These are phyloP conservation scores for Achlya hypogyna DNA, from an alignment of 352 stramenopile genomes.

Conservation along the genomic window DNA sequence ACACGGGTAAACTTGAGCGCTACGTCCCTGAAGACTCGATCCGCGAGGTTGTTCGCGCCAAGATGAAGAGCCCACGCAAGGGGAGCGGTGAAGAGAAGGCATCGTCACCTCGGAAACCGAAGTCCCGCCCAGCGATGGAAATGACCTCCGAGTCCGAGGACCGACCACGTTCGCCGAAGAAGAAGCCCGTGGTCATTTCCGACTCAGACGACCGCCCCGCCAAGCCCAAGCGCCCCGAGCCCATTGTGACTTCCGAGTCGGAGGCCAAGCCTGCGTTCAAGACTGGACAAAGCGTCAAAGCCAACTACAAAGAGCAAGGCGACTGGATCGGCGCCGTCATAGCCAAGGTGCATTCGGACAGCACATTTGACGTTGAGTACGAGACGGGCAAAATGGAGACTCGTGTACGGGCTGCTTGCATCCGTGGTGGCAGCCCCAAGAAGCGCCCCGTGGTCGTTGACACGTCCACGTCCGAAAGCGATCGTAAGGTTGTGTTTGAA, in stretches of 20 bases:
- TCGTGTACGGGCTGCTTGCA: not conserved
- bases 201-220: not conserved
- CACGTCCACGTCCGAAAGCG: slow-evolving; percentile 17
- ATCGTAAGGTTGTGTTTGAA: slow-evolving; percentile 29
- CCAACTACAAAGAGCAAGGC: slow-evolving; percentile 14
- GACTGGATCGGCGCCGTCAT: slow-evolving; percentile 15
- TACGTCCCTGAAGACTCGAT: slow-evolving; percentile 42
- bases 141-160: not conserved
- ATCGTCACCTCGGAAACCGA: slow-evolving; percentile 2
- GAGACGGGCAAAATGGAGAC: slow-evolving; percentile 16
- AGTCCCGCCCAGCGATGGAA: not conserved
- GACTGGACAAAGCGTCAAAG: slow-evolving; percentile 10
- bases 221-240: not conserved
- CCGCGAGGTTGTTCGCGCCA: slow-evolving; percentile 31
- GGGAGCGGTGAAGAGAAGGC: not conserved
- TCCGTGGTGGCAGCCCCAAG: not conserved
- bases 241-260: slow-evolving; percentile 11
- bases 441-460: not conserved
- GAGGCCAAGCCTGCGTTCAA: not conserved
- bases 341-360: slow-evolving; percentile 11
- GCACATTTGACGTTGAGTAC: slow-evolving; percentile 18
- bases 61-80: slow-evolving; percentile 19
- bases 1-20: slow-evolving; percentile 44
- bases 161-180: not conserved
- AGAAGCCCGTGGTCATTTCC: not conserved